Evolutionary conservation across 2,329 filamentous ascomycete species (phyloP).

Genomic region (Dissoconium aciculare): DNA sequence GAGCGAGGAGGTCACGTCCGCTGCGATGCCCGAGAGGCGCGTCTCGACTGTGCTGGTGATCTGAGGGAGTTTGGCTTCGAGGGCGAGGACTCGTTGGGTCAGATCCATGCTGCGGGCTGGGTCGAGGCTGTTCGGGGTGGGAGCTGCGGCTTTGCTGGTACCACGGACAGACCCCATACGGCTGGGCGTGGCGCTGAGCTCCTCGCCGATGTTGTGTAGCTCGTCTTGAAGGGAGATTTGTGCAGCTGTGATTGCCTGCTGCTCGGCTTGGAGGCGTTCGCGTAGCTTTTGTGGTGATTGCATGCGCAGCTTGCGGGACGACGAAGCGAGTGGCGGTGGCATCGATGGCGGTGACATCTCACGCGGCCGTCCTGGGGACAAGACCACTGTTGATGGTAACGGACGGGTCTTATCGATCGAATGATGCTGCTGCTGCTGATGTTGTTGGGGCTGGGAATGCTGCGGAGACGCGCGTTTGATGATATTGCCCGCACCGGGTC

Average conservation of each 20-base stretch:
- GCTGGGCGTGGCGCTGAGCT: conserved; percentile 44
- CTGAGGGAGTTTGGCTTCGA: conserved; percentile 53
- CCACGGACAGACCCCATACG: conserved; percentile 12
- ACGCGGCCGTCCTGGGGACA: too few relatives aligned
- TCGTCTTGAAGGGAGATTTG: conserved; percentile 60
- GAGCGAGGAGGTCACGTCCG: conserved; percentile 57
- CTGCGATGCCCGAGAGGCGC: conserved; percentile 49
- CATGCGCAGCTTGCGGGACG: conserved; percentile 43
- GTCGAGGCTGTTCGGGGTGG: conserved; percentile 9
- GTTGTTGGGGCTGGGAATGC: too few relatives aligned
- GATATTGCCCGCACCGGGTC: conserved; percentile 35
- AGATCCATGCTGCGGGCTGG: conserved; percentile 29
- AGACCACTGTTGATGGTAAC: too few relatives aligned
- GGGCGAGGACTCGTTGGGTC: conserved; percentile 43
- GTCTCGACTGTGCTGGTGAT: conserved; percentile 44
- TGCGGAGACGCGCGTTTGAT: conserved; percentile 47
- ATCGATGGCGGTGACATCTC: conserved; percentile 11
- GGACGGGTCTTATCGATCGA: too few relatives aligned
- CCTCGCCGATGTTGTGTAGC: conserved; percentile 63
- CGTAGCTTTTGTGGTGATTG: conserved; percentile 53
- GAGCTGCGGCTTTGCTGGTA: conserved; percentile 13
- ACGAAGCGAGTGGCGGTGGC: conserved; percentile 1
- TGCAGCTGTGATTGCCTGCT: conserved; percentile 54
- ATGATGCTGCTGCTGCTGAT: too few relatives aligned
- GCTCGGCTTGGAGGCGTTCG: conserved; percentile 72